phyloP scores from a whole-genome alignment of 345 rosid species.

The Euphorbia pulcherrima region DNA sequence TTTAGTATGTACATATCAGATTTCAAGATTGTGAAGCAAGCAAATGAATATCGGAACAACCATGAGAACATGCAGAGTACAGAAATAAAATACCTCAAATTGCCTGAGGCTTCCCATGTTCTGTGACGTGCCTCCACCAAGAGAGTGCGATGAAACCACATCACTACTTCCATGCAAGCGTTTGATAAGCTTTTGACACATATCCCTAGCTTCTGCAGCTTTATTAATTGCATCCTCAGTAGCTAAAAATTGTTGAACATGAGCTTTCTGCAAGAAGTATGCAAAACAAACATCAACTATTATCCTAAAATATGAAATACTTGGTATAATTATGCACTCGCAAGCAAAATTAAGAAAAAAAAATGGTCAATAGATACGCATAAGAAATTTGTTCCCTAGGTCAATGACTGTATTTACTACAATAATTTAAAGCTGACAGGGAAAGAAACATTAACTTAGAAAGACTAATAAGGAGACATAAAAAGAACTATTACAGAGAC shows the following conservation, averaged over 20 bases:
- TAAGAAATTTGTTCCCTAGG: neutral
- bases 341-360: neutral
- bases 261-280: conserved; percentile 61
- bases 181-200: conserved; percentile 62
- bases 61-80: neutral
- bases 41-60: neutral
- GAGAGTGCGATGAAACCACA: conserved; percentile 48
- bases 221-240: conserved; percentile 90
- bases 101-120: conserved; percentile 68
- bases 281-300: conserved; percentile 19
- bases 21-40: neutral
- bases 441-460: neutral
- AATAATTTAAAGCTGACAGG: neutral
- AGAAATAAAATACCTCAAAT: conserved; percentile 53
- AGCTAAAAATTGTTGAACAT: conserved; percentile 91
- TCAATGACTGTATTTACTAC: neutral
- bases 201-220: conserved; percentile 80
- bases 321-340: conserved; percentile 6
- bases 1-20: neutral
- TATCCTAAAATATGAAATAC: neutral
- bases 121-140: conserved; percentile 54
- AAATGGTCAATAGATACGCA: neutral
- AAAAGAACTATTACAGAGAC: conserved; percentile 24
- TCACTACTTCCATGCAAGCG: conserved; percentile 67
- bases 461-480: neutral